phyloP scores from a whole-genome alignment of 352 stramenopile species.

The Pythium coloratum region DNA sequence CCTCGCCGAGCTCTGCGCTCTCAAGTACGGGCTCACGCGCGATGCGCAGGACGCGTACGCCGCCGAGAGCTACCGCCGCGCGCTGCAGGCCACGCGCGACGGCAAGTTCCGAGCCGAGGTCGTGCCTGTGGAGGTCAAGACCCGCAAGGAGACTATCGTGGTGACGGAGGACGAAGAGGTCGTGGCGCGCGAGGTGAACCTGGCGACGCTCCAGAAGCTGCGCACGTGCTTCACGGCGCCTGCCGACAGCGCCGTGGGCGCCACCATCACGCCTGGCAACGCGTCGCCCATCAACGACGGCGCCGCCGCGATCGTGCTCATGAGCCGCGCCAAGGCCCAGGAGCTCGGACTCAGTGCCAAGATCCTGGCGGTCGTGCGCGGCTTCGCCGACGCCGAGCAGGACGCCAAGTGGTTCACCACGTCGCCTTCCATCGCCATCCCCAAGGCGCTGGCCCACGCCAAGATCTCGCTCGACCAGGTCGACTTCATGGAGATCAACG shows the following conservation, averaged over 20 bases:
- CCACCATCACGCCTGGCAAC: conserved; percentile 95
- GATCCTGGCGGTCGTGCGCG: conserved; percentile 65
- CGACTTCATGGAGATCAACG: conserved; percentile 98
- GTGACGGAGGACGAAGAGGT: conserved; percentile 91
- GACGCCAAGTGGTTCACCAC: conserved; percentile 93
- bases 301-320: conserved; percentile 92
- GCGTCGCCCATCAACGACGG: conserved; percentile 96
- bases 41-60: conserved; percentile 94
- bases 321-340: conserved; percentile 80
- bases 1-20: conserved; percentile 92
- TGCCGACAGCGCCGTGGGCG: conserved; percentile 36
- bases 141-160: conserved; percentile 19
- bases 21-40: conserved; percentile 78
- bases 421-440: conserved; percentile 90
- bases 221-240: conserved; percentile 87
- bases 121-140: conserved; percentile 71
- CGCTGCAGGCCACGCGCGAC: conserved; percentile 42
- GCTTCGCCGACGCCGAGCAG: conserved; percentile 74
- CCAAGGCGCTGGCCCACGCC: conserved; percentile 79
- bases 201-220: conserved; percentile 85
- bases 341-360: conserved; percentile 51
- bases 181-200: conserved; percentile 61
- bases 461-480: conserved; percentile 83
- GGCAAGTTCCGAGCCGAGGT: conserved; percentile 87
- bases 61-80: conserved; percentile 89